A percentile compares a stretch with the other conserved stretches of the same genome.
These are phyloP conservation scores for Anisodus acutangulus DNA, from an alignment of 257 asterid genomes.

Conservation along the genomic window DNA sequence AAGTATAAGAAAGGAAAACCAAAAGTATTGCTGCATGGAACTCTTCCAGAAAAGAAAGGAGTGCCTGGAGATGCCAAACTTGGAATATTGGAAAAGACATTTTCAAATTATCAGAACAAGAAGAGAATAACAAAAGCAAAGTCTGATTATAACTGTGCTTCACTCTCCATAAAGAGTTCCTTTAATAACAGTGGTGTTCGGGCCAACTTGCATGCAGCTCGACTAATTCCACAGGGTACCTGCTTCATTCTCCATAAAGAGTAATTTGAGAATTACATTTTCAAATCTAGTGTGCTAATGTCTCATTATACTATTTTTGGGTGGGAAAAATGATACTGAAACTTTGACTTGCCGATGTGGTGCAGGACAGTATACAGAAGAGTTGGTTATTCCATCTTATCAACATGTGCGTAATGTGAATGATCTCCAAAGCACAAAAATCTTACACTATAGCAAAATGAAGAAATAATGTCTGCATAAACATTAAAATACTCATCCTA, in stretches of 20 bases:
- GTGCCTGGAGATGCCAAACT: background rate
- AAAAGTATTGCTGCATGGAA: background rate
- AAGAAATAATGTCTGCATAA: slow-evolving; percentile 8
- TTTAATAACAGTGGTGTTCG: background rate
- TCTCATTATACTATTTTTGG: background rate
- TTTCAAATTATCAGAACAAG: slow-evolving; percentile 12
- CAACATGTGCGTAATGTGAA: background rate
- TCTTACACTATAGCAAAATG: background rate
- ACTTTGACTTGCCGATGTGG: slow-evolving; percentile 2
- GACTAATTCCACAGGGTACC: background rate
- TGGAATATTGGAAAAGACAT: background rate
- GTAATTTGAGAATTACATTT: background rate
- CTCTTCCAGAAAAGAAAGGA: slow-evolving; percentile 1
- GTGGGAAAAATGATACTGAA: slow-evolving; percentile 19
- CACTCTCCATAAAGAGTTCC: background rate
- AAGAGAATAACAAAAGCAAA: slow-evolving; percentile 1
- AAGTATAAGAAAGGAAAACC: background rate
- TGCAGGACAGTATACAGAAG: slow-evolving; percentile 12
- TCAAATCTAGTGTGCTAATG: background rate
- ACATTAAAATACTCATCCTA: background rate
- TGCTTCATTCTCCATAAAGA: slow-evolving; percentile 15
- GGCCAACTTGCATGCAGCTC: slow-evolving; percentile 1
- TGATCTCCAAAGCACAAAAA: background rate
- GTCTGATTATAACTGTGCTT: background rate
- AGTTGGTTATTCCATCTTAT: slow-evolving; percentile 19